These are phyloP conservation scores for Penicillium alfredii DNA, from an alignment of 495 filamentous ascomycete genomes.

Conservation along the genomic window DNA sequence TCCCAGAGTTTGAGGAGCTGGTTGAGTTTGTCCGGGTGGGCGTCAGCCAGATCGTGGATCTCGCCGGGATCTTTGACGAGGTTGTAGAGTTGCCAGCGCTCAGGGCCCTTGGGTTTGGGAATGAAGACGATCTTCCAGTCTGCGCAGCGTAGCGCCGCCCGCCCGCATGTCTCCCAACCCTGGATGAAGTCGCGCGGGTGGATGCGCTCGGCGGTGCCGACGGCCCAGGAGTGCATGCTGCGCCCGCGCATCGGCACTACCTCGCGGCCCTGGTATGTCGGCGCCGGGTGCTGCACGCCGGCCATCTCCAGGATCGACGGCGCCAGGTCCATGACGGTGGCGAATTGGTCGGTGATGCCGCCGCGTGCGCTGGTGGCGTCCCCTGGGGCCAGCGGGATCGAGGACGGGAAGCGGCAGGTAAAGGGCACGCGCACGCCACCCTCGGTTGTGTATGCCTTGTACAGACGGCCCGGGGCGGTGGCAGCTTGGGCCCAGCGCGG, in stretches of 20 bases:
- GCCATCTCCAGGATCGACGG: constrained; percentile 58
- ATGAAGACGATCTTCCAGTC: constrained; percentile 49
- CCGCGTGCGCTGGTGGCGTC: constrained; percentile 17
- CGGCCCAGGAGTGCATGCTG: constrained; percentile 40
- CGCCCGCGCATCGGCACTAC: constrained; percentile 55
- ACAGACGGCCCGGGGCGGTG: constrained; percentile 56
- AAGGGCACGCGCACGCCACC: constrained; percentile 57
- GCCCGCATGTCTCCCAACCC: constrained; percentile 45
- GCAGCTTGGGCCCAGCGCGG: constrained; percentile 59
- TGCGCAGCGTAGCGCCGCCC: constrained; percentile 39
- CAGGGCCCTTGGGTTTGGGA: constrained; percentile 43
- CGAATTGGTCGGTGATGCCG: constrained; percentile 50
- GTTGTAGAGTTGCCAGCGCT: constrained; percentile 46
- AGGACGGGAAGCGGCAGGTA: constrained; percentile 42
- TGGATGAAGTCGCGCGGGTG: constrained; percentile 44
- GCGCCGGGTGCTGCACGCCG: constrained; percentile 51
- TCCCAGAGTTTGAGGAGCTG: constrained; percentile 49
- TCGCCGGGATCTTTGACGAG: constrained; percentile 42
- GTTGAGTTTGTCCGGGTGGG: constrained; percentile 50
- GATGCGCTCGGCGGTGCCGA: constrained; percentile 28
- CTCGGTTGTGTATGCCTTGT: constrained; percentile 58
- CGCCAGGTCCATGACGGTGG: constrained; percentile 59
- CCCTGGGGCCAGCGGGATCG: constrained; percentile 13
- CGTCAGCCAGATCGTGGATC: constrained; percentile 52
- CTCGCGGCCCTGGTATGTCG: constrained; percentile 50